phyloP scores from a whole-genome alignment of 2,329 filamentous ascomycete genomes.

The Phialophora verrucosa region DNA sequence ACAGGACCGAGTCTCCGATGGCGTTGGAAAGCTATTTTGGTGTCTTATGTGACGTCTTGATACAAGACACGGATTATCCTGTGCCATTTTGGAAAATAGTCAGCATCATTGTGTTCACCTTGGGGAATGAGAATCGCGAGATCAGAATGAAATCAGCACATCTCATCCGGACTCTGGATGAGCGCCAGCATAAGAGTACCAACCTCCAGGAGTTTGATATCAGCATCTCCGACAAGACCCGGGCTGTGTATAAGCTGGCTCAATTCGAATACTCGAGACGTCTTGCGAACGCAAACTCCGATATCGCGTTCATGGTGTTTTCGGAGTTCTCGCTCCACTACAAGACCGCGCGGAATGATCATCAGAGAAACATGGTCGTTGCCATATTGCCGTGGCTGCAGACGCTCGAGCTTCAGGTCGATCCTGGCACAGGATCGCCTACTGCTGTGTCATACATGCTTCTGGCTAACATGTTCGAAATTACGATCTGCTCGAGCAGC shows the following conservation, averaged over 20 bases:
- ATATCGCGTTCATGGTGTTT: constrained; percentile 90
- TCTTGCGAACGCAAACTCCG: constrained; percentile 83
- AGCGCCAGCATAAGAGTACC: constrained; percentile 80
- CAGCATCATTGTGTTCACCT: constrained; percentile 84
- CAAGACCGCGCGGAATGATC: constrained; percentile 79
- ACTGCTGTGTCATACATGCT: constrained; percentile 93
- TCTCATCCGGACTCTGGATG: constrained; percentile 79
- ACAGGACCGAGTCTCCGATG: constrained; percentile 78
- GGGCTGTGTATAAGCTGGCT: constrained; percentile 94
- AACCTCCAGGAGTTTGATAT: constrained; percentile 98
- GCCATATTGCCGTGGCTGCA: constrained; percentile 97
- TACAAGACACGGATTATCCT: constrained; percentile 80
- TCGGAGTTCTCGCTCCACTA: constrained; percentile 96
- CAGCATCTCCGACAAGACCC: constrained; percentile 97
- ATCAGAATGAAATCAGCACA: constrained; percentile 87
- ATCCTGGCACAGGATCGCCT: constrained; percentile 81
- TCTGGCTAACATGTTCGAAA: constrained; percentile 91
- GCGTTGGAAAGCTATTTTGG: constrained; percentile 94
- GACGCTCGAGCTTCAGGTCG: constrained; percentile 86
- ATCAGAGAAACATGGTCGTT: constrained; percentile 91
- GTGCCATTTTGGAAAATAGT: constrained; percentile 90
- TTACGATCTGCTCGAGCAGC: constrained; percentile 89
- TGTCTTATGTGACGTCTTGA: constrained; percentile 85
- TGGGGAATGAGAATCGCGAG: constrained; percentile 88
- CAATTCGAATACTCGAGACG: constrained; percentile 96